Evolutionary conservation across 345 rosid genomes (phyloP).

Genomic region (Gossypium rotundifolium): DNA sequence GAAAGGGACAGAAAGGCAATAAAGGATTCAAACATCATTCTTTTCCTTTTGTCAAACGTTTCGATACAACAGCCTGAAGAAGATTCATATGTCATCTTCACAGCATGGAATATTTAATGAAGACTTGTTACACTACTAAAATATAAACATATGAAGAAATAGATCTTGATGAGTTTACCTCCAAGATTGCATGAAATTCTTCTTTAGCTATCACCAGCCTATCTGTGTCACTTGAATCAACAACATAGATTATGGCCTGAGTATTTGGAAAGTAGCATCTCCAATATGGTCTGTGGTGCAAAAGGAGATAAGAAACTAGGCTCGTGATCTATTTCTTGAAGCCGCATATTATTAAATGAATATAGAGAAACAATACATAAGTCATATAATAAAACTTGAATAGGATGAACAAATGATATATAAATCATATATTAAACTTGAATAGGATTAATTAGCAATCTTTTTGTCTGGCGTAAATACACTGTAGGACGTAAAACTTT

Average conservation of each 20-base stretch:
- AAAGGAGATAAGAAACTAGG: slow-evolving; percentile 5
- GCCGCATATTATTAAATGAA: slow-evolving; percentile 8
- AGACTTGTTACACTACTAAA: background rate
- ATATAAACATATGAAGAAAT: background rate
- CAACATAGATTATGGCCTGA: slow-evolving; percentile 68
- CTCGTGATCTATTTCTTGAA: background rate
- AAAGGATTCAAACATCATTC: background rate
- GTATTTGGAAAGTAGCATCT: slow-evolving; percentile 84
- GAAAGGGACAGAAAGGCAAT: background rate
- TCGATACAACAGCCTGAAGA: background rate
- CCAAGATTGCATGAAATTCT: slow-evolving; percentile 74
- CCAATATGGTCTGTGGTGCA: slow-evolving; percentile 65
- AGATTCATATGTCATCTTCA: background rate
- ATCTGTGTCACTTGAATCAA: slow-evolving; percentile 76
- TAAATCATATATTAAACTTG: background rate
- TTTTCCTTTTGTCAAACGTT: background rate
- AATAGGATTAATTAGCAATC: background rate
- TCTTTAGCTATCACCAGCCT: slow-evolving; percentile 68
- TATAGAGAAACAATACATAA: background rate
- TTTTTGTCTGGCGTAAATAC: background rate
- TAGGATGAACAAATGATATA: background rate
- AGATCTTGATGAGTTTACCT: slow-evolving; percentile 36
- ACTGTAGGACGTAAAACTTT: background rate
- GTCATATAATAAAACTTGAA: background rate
- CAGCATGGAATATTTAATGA: background rate